A percentile compares a stretch with the other conserved stretches of the same genome.
Evolutionary conservation across 768 basidiomycete species (phyloP).

Genomic region (Psilocybe cyanescens): DNA sequence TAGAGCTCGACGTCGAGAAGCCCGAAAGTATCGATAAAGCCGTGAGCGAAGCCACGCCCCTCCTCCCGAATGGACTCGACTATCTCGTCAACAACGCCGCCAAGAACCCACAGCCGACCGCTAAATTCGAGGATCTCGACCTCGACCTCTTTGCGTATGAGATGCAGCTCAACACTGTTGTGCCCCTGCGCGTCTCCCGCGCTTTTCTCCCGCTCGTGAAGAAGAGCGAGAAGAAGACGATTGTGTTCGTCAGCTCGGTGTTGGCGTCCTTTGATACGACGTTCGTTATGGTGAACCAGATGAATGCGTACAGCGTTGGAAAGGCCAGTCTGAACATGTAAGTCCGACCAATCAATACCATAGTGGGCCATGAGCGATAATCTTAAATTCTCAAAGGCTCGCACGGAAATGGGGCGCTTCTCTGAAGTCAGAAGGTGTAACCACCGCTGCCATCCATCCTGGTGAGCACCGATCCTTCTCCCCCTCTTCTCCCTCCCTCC

Average conservation of each 20-base stretch:
- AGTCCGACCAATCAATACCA: not conserved
- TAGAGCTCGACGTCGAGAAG: conserved; percentile 24
- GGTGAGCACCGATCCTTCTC: conserved; percentile 1
- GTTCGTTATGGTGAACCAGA: conserved; percentile 12
- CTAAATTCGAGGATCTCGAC: conserved; percentile 25
- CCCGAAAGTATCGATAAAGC: conserved; percentile 19
- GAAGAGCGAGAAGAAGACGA: conserved; percentile 24
- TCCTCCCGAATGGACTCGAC: conserved; percentile 27
- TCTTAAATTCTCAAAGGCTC: conserved; percentile 14
- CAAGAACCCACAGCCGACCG: conserved; percentile 17
- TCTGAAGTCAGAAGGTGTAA: conserved; percentile 25
- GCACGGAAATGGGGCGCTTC: conserved; percentile 27
- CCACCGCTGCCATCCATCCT: conserved; percentile 25
- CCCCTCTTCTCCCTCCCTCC: no score
- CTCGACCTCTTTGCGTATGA: conserved; percentile 22
- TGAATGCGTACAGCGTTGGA: conserved; percentile 22
- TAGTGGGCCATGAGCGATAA: no score
- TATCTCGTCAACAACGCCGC: conserved; percentile 26
- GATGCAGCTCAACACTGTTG: conserved; percentile 23
- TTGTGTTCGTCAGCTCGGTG: conserved; percentile 25
- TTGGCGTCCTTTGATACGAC: conserved; percentile 23
- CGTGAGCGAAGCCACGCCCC: conserved; percentile 12
- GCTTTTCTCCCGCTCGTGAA: conserved; percentile 26
- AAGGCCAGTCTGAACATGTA: conserved; percentile 28
- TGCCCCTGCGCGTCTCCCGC: conserved; percentile 20